phyloP scores from a whole-genome alignment of 257 asterid species.

The Salvia rosmarinus region DNA sequence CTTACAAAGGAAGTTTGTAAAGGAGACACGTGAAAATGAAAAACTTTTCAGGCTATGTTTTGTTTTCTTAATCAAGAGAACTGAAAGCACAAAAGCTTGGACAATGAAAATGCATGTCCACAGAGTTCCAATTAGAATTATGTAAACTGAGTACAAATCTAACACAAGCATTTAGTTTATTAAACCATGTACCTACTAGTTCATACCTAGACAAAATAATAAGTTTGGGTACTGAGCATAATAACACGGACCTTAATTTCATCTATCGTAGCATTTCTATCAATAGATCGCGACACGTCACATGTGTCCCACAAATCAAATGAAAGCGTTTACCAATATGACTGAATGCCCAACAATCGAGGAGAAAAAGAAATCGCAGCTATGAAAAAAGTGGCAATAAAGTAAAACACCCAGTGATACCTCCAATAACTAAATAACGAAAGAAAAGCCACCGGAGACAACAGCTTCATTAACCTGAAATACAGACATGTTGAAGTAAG shows the following conservation, averaged over 20 bases:
- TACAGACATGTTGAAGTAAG: conserved; percentile 27
- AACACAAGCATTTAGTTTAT: not conserved
- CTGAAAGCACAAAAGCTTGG: conserved; percentile 10
- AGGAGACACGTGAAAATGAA: not conserved
- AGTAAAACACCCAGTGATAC: conserved; percentile 43
- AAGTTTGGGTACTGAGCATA: conserved; percentile 7
- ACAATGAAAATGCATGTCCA: not conserved
- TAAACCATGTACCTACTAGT: not conserved
- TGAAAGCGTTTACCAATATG: conserved; percentile 17
- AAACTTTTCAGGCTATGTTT: not conserved
- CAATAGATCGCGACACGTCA: conserved; percentile 5
- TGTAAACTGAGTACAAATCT: not conserved
- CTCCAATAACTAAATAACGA: conserved; percentile 97
- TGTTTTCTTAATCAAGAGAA: not conserved
- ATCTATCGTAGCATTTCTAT: conserved; percentile 16
- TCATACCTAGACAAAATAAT: not conserved
- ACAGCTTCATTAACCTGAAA: conserved; percentile 95
- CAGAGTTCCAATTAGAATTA: not conserved
- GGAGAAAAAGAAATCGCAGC: conserved; percentile 1
- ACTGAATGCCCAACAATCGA: conserved; percentile 17
- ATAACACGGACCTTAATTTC: not conserved
- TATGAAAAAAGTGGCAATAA: conserved; percentile 11
- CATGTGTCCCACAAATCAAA: conserved; percentile 21
- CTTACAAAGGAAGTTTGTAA: not conserved
- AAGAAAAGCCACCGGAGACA: conserved; percentile 95